These are phyloP conservation scores for Osmanthus fragrans DNA, from an alignment of 257 asterid genomes.

Conservation along the genomic window DNA sequence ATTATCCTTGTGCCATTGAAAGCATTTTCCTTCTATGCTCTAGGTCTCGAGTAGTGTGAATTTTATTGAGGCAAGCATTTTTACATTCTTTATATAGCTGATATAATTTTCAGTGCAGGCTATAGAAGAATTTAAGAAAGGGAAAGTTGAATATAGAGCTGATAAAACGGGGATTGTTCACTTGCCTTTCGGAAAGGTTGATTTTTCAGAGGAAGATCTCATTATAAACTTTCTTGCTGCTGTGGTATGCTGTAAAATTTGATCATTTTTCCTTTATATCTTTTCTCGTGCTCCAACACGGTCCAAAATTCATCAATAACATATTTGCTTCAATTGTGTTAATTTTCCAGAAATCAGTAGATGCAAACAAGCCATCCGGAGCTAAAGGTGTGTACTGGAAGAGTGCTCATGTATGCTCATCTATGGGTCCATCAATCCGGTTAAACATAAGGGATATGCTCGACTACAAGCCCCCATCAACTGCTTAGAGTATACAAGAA, in stretches of 20 bases:
- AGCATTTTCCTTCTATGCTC: not conserved
- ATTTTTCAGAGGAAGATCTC: slow-evolving; percentile 92
- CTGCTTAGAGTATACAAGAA: slow-evolving; percentile 19
- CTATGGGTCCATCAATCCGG: slow-evolving; percentile 97
- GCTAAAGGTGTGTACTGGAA: slow-evolving; percentile 96
- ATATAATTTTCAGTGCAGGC: slow-evolving; percentile 52
- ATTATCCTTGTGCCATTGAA: slow-evolving; percentile 6
- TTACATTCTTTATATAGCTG: slow-evolving; percentile 7
- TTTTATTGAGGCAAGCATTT: not conserved
- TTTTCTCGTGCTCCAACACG: not conserved
- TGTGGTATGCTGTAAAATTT: slow-evolving; percentile 46
- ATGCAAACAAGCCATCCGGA: slow-evolving; percentile 88
- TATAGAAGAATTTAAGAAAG: slow-evolving; percentile 91
- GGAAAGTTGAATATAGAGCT: slow-evolving; percentile 95
- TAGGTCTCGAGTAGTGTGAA: not conserved
- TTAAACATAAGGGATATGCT: slow-evolving; percentile 81
- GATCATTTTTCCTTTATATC: not conserved
- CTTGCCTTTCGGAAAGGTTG: slow-evolving; percentile 86
- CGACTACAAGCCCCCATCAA: slow-evolving; percentile 67
- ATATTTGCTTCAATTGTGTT: not conserved
- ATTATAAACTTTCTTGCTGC: slow-evolving; percentile 75
- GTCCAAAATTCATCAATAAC: no score
- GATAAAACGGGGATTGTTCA: slow-evolving; percentile 99
- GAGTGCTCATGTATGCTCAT: slow-evolving; percentile 88
- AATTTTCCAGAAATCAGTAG: slow-evolving; percentile 79